Evolutionary conservation across 495 filamentous ascomycete species (phyloP).

Genomic region (Tetracladium setigerum): DNA sequence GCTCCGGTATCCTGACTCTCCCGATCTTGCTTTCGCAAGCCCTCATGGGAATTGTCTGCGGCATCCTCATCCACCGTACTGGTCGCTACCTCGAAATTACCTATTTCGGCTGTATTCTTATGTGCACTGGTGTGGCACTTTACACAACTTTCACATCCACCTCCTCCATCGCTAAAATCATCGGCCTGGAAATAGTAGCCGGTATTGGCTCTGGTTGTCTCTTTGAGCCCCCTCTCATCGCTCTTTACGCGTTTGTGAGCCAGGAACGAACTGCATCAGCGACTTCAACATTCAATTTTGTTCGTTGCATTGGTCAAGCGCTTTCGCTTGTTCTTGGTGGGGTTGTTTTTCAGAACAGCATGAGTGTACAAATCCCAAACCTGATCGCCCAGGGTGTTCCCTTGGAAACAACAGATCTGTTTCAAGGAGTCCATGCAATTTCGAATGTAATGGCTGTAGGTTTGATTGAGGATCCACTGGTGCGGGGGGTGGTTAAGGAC

Average conservation of each 20-base stretch:
- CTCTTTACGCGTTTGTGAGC: constrained; percentile 57
- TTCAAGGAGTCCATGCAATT: constrained; percentile 4
- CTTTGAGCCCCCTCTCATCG: constrained; percentile 65
- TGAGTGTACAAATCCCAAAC: constrained; percentile 17
- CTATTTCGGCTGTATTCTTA: constrained; percentile 38
- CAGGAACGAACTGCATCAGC: constrained; percentile 57
- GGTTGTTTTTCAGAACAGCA: constrained; percentile 59
- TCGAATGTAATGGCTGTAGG: constrained; percentile 4
- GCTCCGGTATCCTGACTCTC: constrained; percentile 64
- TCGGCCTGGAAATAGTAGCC: constrained; percentile 41
- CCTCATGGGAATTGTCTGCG: constrained; percentile 37
- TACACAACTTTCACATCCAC: constrained; percentile 40
- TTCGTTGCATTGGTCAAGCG: constrained; percentile 54
- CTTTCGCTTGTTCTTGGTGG: constrained; percentile 58
- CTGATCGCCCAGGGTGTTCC: constrained; percentile 13
- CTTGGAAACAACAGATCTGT: neutral
- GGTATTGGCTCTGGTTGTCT: constrained; percentile 47
- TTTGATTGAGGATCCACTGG: constrained; percentile 23
- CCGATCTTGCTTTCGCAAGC: constrained; percentile 47
- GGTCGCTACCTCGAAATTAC: constrained; percentile 52
- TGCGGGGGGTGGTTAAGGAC: constrained; percentile 31
- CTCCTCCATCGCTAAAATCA: constrained; percentile 39
- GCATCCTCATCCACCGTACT: constrained; percentile 49
- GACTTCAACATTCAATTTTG: constrained; percentile 56
- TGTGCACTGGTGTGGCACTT: constrained; percentile 50